Conservation (phyloP, 371 early-diverging fungal genomes). For the Mucor irregularis region DNA sequence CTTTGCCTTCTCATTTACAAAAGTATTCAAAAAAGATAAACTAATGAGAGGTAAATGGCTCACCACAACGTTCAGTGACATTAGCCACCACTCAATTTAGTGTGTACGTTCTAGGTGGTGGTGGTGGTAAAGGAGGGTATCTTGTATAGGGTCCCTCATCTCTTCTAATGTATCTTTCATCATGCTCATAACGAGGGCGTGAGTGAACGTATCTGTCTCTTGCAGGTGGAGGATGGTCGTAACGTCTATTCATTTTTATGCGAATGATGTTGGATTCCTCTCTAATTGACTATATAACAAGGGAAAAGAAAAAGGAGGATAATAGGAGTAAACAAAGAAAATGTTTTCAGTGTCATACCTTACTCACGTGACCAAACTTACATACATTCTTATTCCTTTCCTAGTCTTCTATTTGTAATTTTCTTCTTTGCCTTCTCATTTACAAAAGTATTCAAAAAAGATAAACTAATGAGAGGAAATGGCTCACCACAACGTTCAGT, state of each 20-base stretch:
- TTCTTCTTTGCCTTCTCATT: not conserved
- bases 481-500: slow-evolving; percentile 1
- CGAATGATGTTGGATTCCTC: no score
- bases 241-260: slow-evolving; percentile 11
- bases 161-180: slow-evolving; percentile 5
- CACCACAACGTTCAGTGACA: slow-evolving; percentile 1
- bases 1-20: not conserved
- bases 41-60: slow-evolving; percentile 1
- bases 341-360: no score
- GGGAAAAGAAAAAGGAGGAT: no score
- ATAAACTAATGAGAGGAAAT: slow-evolving; percentile 1
- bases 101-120: not conserved
- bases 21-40: not conserved
- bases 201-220: not conserved
- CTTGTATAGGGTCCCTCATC: not conserved
- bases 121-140: slow-evolving; percentile 1
- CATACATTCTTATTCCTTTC: not conserved
- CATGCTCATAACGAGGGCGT: not conserved
- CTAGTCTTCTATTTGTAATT: not conserved
- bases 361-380: not conserved
- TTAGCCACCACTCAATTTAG: slow-evolving; percentile 5
- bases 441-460: not conserved
- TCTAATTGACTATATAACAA: no score
- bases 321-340: no score
- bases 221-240: slow-evolving; percentile 4